Percentiles rank a stretch among this genome's conserved stretches.
phyloP scores from a whole-genome alignment of 2,329 filamentous ascomycete genomes.

The Talaromyces sp. region DNA sequence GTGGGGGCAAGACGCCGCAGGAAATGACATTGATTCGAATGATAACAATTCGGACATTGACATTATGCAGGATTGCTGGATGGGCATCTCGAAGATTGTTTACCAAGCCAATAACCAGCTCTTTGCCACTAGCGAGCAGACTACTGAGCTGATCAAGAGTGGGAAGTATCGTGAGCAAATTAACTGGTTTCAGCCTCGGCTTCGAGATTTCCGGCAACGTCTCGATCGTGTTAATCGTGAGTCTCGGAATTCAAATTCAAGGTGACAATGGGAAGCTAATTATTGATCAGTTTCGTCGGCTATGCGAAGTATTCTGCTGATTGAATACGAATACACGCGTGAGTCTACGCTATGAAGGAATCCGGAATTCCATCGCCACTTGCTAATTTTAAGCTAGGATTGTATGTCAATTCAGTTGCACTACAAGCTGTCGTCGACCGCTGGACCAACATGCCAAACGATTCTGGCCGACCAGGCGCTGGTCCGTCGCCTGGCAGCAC shows the following conservation, averaged over 20 bases:
- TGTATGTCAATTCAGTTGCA: slow-evolving; percentile 92
- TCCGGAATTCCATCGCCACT: neutral
- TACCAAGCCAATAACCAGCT: slow-evolving; percentile 85
- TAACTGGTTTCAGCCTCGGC: slow-evolving; percentile 76
- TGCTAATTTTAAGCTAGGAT: slow-evolving; percentile 34
- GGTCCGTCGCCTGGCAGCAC: slow-evolving; percentile 33
- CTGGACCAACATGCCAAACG: slow-evolving; percentile 70
- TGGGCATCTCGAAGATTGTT: slow-evolving; percentile 90
- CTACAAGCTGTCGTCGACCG: slow-evolving; percentile 93
- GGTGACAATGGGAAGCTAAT: slow-evolving; percentile 21
- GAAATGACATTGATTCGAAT: slow-evolving; percentile 32
- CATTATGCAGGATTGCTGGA: slow-evolving; percentile 79
- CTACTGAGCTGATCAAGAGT: slow-evolving; percentile 83
- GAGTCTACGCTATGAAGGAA: slow-evolving; percentile 41
- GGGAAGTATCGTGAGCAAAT: slow-evolving; percentile 81
- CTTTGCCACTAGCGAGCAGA: slow-evolving; percentile 84
- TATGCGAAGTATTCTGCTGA: slow-evolving; percentile 76
- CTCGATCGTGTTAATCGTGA: slow-evolving; percentile 72
- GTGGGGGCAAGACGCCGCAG: slow-evolving; percentile 44
- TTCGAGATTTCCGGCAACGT: slow-evolving; percentile 77
- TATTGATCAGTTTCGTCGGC: slow-evolving; percentile 53
- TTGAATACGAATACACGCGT: slow-evolving; percentile 94
- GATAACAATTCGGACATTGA: slow-evolving; percentile 51
- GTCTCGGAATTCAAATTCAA: slow-evolving; percentile 11
- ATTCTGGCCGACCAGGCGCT: slow-evolving; percentile 33